Evolutionary conservation across 306 rosid genomes (phyloP).

Genomic region (Ceratonia siliqua): DNA sequence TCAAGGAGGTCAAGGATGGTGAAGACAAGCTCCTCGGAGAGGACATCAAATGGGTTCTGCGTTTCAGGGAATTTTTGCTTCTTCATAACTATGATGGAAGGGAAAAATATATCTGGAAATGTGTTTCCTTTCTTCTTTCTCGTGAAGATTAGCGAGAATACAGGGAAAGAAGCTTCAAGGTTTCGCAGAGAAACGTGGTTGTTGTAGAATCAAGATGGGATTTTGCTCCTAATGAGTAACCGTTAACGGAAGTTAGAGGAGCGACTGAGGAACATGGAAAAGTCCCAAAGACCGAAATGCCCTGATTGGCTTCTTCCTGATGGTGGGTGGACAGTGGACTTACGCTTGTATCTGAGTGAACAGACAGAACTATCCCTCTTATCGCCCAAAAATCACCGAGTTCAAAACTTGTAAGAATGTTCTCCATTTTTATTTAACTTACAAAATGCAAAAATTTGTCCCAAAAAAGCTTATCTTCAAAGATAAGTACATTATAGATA

Average conservation of each 20-base stretch:
- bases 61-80: conserved; percentile 38
- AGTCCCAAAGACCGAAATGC: conserved; percentile 32
- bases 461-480: too few species aligned
- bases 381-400: neutral
- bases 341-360: neutral
- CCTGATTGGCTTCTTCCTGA: conserved; percentile 2
- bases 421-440: too few species aligned
- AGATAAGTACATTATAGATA: too few species aligned
- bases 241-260: conserved; percentile 30
- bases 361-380: conserved; percentile 37
- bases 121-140: neutral
- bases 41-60: conserved; percentile 50
- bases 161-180: neutral
- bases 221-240: conserved; percentile 29
- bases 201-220: neutral
- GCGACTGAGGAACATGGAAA: conserved; percentile 15
- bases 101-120: neutral
- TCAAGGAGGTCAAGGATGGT: conserved; percentile 61
- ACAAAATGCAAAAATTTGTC: too few species aligned
- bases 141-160: neutral
- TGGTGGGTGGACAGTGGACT: too few species aligned
- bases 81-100: conserved; percentile 42
- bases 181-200: neutral
- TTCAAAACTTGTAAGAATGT: neutral
- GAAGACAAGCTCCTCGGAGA: conserved; percentile 76